A percentile compares a stretch with the other conserved stretches of the same genome.
These are phyloP conservation scores for Lepraria neglecta DNA, from an alignment of 495 filamentous ascomycete species.

Conservation along the genomic window DNA sequence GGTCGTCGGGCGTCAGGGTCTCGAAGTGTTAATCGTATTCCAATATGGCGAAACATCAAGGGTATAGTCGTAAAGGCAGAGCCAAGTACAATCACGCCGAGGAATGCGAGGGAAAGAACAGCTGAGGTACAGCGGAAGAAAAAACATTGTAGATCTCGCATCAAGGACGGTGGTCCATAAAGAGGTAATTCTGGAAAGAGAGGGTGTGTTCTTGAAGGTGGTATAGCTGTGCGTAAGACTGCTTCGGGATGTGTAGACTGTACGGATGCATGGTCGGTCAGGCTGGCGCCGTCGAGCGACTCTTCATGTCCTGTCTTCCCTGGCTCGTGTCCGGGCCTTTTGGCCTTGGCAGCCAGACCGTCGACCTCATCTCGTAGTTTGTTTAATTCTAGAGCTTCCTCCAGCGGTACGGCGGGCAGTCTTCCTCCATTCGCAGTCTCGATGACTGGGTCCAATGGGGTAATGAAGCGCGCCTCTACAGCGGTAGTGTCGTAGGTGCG, in stretches of 20 bases:
- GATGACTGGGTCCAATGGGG: conserved; percentile 63
- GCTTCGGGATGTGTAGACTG: conserved; percentile 31
- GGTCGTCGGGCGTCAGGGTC: conserved; percentile 54
- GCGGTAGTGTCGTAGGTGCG: conserved; percentile 41
- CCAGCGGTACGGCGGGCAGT: conserved; percentile 57
- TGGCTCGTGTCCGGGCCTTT: conserved; percentile 1
- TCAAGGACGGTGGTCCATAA: conserved; percentile 65
- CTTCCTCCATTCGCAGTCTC: conserved; percentile 57
- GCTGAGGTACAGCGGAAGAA: conserved; percentile 59
- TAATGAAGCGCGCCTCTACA: conserved; percentile 60
- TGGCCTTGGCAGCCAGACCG: background rate
- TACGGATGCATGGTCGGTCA: conserved; percentile 15
- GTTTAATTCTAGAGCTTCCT: conserved; percentile 64
- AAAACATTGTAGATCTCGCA: conserved; percentile 57
- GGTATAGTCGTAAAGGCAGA: conserved; percentile 58
- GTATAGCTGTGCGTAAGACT: conserved; percentile 36
- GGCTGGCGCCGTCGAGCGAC: conserved; percentile 10
- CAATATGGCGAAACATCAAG: conserved; percentile 39
- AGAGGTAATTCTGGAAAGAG: conserved; percentile 82
- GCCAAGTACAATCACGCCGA: conserved; percentile 68
- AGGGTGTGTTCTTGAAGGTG: conserved; percentile 65
- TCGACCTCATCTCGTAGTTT: conserved; percentile 42
- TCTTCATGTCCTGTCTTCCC: conserved; percentile 1
- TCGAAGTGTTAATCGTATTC: conserved; percentile 45
- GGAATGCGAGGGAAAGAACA: conserved; percentile 68